phyloP scores from a whole-genome alignment of 192 early-diverging fungal genomes.

The Coemansia sp. region DNA sequence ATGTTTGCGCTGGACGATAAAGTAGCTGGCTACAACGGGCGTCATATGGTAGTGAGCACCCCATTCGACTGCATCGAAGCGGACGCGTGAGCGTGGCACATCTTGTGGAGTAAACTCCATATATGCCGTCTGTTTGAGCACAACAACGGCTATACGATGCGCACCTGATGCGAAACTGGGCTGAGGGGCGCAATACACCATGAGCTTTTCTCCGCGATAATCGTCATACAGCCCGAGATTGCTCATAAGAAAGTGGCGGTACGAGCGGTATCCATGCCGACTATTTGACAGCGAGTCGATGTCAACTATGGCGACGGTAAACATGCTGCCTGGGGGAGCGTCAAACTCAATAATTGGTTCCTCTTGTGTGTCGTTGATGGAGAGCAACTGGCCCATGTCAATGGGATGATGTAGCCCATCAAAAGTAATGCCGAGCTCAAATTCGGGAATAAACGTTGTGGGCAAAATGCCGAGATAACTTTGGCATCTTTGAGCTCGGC shows the following conservation, averaged over 20 bases:
- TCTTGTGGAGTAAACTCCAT: background rate
- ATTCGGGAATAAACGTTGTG: constrained; percentile 23
- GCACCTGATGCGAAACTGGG: constrained; percentile 21
- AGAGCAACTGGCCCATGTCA: constrained; percentile 32
- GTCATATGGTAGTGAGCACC: constrained; percentile 22
- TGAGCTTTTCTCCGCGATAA: background rate
- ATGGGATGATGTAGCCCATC: constrained; percentile 1
- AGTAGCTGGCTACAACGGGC: constrained; percentile 35
- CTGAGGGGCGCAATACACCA: constrained; percentile 16
- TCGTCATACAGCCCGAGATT: constrained; percentile 21
- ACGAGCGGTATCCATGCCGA: constrained; percentile 36
- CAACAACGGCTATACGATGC: constrained; percentile 27
- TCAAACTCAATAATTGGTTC: constrained; percentile 41
- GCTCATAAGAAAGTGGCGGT: constrained; percentile 28
- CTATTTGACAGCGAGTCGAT: constrained; percentile 23
- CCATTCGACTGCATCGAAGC: constrained; percentile 36
- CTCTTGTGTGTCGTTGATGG: constrained; percentile 13
- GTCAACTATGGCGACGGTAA: constrained; percentile 36
- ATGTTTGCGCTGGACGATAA: constrained; percentile 28
- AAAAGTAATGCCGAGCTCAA: constrained; percentile 20
- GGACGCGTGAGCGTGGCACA: constrained; percentile 26
- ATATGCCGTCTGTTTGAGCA: constrained; percentile 30
- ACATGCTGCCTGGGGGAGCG: constrained; percentile 18
- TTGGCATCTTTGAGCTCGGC: constrained; percentile 8
- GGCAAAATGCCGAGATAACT: constrained; percentile 30